phyloP scores from a whole-genome alignment of 2,329 filamentous ascomycete species.

The Colletotrichum tamarilloi region DNA sequence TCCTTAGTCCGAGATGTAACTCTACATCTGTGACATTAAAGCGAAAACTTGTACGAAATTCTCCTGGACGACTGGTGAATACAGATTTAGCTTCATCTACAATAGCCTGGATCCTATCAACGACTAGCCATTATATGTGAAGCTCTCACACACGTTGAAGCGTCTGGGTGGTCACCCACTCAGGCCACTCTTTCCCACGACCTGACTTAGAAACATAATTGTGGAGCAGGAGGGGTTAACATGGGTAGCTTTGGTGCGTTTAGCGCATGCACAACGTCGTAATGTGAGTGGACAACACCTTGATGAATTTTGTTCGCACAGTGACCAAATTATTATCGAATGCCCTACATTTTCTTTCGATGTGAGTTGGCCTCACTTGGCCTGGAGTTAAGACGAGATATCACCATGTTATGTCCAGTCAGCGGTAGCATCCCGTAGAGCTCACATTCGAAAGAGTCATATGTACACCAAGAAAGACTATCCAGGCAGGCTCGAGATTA shows the following conservation, averaged over 20 bases:
- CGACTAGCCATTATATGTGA: background rate
- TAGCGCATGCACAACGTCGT: background rate
- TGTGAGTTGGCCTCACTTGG: background rate
- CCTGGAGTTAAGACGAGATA: background rate
- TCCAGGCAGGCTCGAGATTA: background rate
- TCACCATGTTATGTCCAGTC: background rate
- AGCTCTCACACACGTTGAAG: background rate
- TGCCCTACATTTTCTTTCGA: background rate
- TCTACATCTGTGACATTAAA: too few species aligned
- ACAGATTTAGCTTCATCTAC: background rate
- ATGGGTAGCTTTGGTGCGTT: conserved; percentile 4
- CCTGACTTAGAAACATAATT: background rate
- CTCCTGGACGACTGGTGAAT: background rate
- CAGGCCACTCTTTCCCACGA: background rate
- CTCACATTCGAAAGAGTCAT: background rate
- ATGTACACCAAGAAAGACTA: background rate
- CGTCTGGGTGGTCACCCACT: too few species aligned
- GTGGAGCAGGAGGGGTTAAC: background rate
- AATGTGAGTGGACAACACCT: background rate
- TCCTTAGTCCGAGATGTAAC: too few species aligned
- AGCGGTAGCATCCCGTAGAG: background rate
- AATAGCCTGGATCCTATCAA: background rate
- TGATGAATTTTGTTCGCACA: background rate
- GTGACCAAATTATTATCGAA: background rate
- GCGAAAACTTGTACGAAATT: too few species aligned